Evolutionary conservation across 164 flowering plant genomes (phyloP), one percentile per base, ranked within the genome.

Genomic region (Dillenia suffruticosa): DNA sequence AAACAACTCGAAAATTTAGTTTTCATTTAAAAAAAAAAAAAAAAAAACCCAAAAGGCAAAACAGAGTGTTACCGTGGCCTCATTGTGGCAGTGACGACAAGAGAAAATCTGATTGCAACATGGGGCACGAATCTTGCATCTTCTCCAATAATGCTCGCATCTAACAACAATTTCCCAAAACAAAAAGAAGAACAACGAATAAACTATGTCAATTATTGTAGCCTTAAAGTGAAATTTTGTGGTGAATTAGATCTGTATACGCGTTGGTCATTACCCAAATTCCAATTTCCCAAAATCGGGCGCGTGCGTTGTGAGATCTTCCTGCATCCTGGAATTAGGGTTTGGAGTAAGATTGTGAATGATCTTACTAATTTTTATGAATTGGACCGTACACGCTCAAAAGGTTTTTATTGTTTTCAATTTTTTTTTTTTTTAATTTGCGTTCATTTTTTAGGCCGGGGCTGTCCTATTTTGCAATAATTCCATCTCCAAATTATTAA

Each of bases 61-160:
- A 26, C 12, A 47, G 12, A 54, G 46, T 49, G 17, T 44, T 70
- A 88, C 97, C 85, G 71, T 65, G 44, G 90, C 83, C 62, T 94
- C 96, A 53, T 94, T 91, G 76, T 94, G 98, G 65, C 98, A 94
- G 71, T 91, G 98, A 47, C 98, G 92, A 61, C 99, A 94, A 43
- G 75, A 65, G 66, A 76, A 94, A 64, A 94, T 72, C 78, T 89
- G 87, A 53, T 91, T 80, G 70, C 97, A 94, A 58, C 98, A 90
- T 7, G 98, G 98, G 70, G 98, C 95, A 49, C 96, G 73, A 73
- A 89, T 81, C 77, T 55, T 81, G 82, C 98, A 90, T 65, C 98
- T 83, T 61, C 98, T 90, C 57, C 82, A 79, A 54, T 90, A 93
- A 75, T 93, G 98, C 74, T 83, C 61, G 79, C 98, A 93, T 57